These are phyloP conservation scores for Myxozyma kluyveri DNA, from an alignment of 805 yeast genomes.

Conservation along the genomic window DNA sequence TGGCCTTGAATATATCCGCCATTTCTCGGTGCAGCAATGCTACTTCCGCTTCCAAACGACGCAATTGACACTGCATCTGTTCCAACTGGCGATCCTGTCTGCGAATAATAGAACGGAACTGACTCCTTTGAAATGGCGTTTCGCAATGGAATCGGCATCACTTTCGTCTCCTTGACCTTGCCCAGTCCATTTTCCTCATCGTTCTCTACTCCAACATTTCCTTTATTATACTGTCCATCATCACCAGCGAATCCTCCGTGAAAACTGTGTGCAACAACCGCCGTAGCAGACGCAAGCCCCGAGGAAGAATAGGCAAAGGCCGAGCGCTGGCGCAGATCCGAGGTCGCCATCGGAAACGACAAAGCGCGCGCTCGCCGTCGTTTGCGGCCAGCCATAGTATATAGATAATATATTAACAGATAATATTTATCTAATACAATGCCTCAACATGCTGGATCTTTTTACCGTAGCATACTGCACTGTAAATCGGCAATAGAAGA, in stretches of 20 bases:
- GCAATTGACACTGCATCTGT: conserved; percentile 15
- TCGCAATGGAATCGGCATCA: too few relatives aligned
- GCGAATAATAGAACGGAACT: conserved; percentile 22
- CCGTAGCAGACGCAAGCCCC: conserved; percentile 9
- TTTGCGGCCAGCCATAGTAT: background rate
- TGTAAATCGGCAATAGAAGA: too few relatives aligned
- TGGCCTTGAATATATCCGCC: too few relatives aligned
- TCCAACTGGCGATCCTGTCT: conserved; percentile 12
- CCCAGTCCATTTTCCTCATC: too few relatives aligned
- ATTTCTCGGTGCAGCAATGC: conserved; percentile 2
- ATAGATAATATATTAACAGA: conserved; percentile 1
- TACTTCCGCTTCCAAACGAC: conserved; percentile 22
- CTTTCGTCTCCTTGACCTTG: too few relatives aligned
- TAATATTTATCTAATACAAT: background rate
- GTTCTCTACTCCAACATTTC: too few relatives aligned
- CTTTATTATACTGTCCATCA: too few relatives aligned
- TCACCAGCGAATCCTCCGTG: too few relatives aligned
- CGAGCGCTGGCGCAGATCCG: conserved; percentile 13
- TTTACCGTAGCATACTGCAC: too few relatives aligned
- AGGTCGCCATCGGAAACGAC: conserved; percentile 23
- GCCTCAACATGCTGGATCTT: too few relatives aligned
- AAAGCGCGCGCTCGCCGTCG: conserved; percentile 26
- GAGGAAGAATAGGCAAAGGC: conserved; percentile 11
- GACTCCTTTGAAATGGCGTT: too few relatives aligned
- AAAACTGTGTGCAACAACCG: too few relatives aligned